These are phyloP conservation scores for Rickenella mellea DNA, from an alignment of 768 basidiomycete genomes.

Conservation along the genomic window DNA sequence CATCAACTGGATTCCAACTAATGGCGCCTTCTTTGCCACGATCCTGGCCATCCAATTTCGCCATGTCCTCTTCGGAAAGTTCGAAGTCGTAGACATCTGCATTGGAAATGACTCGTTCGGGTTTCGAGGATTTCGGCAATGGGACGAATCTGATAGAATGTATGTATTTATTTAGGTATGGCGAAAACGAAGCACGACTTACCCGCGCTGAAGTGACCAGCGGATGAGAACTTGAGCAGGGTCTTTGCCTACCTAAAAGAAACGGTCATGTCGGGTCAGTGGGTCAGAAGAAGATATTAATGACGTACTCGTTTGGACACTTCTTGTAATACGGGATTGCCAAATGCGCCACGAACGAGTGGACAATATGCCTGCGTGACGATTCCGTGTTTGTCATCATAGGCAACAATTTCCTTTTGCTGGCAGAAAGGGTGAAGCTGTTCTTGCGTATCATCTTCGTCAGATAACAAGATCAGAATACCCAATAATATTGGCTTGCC, in stretches of 20 bases:
- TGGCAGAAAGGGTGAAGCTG: slow-evolving; percentile 83
- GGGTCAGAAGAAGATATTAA: background rate
- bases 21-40: slow-evolving; percentile 62
- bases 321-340: slow-evolving; percentile 40
- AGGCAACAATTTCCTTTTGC: slow-evolving; percentile 68
- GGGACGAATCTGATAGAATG: slow-evolving; percentile 76
- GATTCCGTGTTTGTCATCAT: slow-evolving; percentile 53
- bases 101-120: slow-evolving; percentile 65
- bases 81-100: slow-evolving; percentile 69
- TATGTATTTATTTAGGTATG: too few relatives aligned
- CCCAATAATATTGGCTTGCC: too few relatives aligned
- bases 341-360: slow-evolving; percentile 51
- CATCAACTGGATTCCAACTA: slow-evolving; percentile 79
- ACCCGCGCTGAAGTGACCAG: slow-evolving; percentile 87
- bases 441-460: background rate
- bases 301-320: slow-evolving; percentile 49
- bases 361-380: slow-evolving; percentile 72
- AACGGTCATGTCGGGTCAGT: background rate
- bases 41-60: slow-evolving; percentile 57
- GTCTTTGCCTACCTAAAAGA: slow-evolving; percentile 41
- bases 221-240: slow-evolving; percentile 77
- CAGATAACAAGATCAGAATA: background rate
- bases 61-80: slow-evolving; percentile 56
- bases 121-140: slow-evolving; percentile 72
- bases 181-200: too few relatives aligned